Base-by-base conservation (phyloP, 116 monocot species). In the Posidonia oceanica region DNA sequence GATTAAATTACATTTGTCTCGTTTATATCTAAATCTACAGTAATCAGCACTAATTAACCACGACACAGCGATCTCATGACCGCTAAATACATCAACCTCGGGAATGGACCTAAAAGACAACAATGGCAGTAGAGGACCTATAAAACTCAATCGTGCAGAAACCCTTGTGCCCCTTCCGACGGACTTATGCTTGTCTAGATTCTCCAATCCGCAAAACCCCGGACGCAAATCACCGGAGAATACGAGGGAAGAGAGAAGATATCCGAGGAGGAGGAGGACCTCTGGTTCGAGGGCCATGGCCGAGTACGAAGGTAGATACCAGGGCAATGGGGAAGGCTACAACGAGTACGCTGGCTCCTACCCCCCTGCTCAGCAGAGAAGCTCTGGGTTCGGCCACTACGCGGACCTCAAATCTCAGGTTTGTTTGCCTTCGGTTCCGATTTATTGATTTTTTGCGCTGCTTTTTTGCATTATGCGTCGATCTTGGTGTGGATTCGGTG, bases 281-380 rank as follows among this genome's bases (percentile, higher is more conserved):
- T 29, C 29, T 29, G 29, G 29, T 29, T 29, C 29, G 29, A 17
- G 40, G 40, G 5, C 39, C 65, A 70, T 39, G 71, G 60, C 60
- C 37, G 78, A 75, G 40, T 74, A 68, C 61, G 75, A 75, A n/a
- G 82, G 61, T 2, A 52, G 71, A 39, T 71, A 71, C 59, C 74
- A 82, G 15, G 71, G 71, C 17, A 74, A 77, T 51, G 77, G 74
- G 3, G 77, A 59, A 4, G 76, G 77, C 39, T 78, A 70, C 65
- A 58, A 67, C 36, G 81, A 77, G 11, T 77, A 39, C 72, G 59
- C 54, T n/a, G 72, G 71, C 17, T 48, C 54, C 7, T 64, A 66
- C 40, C 41, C 74, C 38, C 18, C 64, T 61, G 16, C 18, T 21
- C 61, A 67, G 56, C 21, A 67, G 41, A 37, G 67, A 51, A 59